A percentile compares a stretch with the other conserved stretches of the same genome.
These are phyloP conservation scores for Lentinula edodes DNA, from an alignment of 768 basidiomycete species.

Conservation along the genomic window DNA sequence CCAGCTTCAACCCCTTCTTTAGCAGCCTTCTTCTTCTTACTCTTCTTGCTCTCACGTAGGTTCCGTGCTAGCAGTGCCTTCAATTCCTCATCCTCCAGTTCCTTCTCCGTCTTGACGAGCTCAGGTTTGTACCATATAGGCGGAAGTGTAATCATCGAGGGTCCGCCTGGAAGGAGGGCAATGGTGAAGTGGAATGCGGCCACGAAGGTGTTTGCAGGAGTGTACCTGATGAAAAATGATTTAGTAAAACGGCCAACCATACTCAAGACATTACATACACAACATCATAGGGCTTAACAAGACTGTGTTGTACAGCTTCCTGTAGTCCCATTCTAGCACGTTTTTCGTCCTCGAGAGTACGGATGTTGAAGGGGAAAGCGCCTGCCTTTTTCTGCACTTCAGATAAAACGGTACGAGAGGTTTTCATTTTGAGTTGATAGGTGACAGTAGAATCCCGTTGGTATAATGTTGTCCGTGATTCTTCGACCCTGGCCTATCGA, in stretches of 20 bases:
- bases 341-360: slow-evolving; percentile 93
- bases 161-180: slow-evolving; percentile 86
- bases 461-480: slow-evolving; percentile 89
- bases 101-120: slow-evolving; percentile 83
- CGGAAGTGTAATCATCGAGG: slow-evolving; percentile 78
- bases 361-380: slow-evolving; percentile 96
- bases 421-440: slow-evolving; percentile 98
- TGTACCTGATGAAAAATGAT: slow-evolving; percentile 47
- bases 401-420: slow-evolving; percentile 91
- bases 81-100: slow-evolving; percentile 82
- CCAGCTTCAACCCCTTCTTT: slow-evolving; percentile 45
- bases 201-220: slow-evolving; percentile 77
- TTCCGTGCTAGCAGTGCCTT: slow-evolving; percentile 74
- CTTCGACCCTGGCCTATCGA: slow-evolving; percentile 77
- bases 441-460: slow-evolving; percentile 82
- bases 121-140: slow-evolving; percentile 94
- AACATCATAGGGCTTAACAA: slow-evolving; percentile 94
- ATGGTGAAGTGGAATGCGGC: slow-evolving; percentile 98
- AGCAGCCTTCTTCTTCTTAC: slow-evolving; percentile 78
- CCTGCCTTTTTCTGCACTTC: slow-evolving; percentile 99
- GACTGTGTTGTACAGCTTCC: slow-evolving; percentile 91
- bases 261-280: slow-evolving; percentile 44
- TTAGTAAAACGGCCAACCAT: not conserved
- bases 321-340: slow-evolving; percentile 90
- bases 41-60: slow-evolving; percentile 88